A percentile compares a stretch with the other conserved stretches of the same genome.
Evolutionary conservation across 306 rosid genomes (phyloP).

Genomic region (Cucurbita ficifolia): DNA sequence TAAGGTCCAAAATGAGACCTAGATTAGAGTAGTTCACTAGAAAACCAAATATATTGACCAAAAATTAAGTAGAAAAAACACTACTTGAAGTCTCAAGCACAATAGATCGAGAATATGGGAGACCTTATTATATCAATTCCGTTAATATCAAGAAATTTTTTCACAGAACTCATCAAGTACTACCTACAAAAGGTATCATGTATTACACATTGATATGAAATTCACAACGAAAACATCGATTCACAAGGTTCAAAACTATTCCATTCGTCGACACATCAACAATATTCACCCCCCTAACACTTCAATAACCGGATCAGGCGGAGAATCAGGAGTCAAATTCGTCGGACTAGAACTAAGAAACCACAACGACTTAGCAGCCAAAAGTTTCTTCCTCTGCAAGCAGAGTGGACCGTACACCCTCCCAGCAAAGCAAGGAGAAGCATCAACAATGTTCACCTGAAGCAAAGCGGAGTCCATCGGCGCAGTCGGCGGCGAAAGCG

Average conservation of each 20-base stretch:
- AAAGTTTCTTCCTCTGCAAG: constrained; percentile 61
- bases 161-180: background rate
- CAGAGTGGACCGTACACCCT: constrained; percentile 46
- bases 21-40: background rate
- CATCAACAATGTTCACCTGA: constrained; percentile 13
- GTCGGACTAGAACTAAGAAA: constrained; percentile 16
- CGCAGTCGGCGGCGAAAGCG: constrained; percentile 15
- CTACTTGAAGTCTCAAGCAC: background rate
- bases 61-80: background rate
- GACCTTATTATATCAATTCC: background rate
- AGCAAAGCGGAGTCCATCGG: constrained; percentile 7
- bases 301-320: constrained; percentile 2
- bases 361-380: constrained; percentile 44
- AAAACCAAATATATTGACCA: background rate
- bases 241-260: background rate
- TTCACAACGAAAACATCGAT: background rate
- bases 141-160: background rate
- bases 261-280: background rate
- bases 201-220: background rate
- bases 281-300: background rate
- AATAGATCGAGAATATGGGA: background rate
- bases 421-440: constrained; percentile 35
- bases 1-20: background rate
- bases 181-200: constrained; percentile 4
- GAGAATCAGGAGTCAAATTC: constrained; percentile 22